These are phyloP conservation scores for Yarrowia divulgata DNA, from an alignment of 805 yeast genomes.

Conservation along the genomic window DNA sequence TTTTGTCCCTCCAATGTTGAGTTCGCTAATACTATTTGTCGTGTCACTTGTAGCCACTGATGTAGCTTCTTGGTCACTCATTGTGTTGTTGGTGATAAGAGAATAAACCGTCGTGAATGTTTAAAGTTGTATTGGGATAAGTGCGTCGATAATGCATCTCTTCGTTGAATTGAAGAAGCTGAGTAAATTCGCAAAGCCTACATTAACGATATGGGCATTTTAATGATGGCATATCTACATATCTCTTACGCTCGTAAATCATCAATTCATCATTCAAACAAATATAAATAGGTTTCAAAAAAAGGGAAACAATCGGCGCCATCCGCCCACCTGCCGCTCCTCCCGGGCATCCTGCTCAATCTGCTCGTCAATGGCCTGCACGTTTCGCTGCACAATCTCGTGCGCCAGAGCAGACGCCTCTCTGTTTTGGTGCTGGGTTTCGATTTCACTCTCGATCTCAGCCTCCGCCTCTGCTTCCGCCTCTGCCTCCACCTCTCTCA, in stretches of 20 bases:
- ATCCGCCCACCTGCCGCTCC: constrained; percentile 10
- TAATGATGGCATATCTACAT: too few relatives aligned
- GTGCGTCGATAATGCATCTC: too few relatives aligned
- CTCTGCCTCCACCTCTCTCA: background rate
- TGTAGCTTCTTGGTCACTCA: too few relatives aligned
- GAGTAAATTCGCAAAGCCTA: too few relatives aligned
- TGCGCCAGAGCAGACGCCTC: constrained; percentile 17
- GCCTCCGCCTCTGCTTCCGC: background rate
- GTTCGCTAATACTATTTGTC: background rate
- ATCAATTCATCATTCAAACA: background rate
- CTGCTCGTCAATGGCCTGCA: constrained; percentile 35
- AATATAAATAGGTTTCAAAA: constrained; percentile 6
- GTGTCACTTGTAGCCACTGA: too few relatives aligned
- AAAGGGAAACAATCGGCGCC: constrained; percentile 15
- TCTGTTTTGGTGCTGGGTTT: background rate
- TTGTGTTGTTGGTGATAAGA: too few relatives aligned
- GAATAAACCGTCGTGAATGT: too few relatives aligned
- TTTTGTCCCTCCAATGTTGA: background rate
- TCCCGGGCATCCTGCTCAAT: constrained; percentile 23
- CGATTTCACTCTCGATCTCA: background rate
- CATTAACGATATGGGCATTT: too few relatives aligned
- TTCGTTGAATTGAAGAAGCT: too few relatives aligned
- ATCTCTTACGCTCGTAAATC: too few relatives aligned
- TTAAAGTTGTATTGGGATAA: too few relatives aligned
- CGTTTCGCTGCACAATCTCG: constrained; percentile 31